Evolutionary conservation across 768 basidiomycete genomes (phyloP).

Genomic region (Lentinula raphanica): DNA sequence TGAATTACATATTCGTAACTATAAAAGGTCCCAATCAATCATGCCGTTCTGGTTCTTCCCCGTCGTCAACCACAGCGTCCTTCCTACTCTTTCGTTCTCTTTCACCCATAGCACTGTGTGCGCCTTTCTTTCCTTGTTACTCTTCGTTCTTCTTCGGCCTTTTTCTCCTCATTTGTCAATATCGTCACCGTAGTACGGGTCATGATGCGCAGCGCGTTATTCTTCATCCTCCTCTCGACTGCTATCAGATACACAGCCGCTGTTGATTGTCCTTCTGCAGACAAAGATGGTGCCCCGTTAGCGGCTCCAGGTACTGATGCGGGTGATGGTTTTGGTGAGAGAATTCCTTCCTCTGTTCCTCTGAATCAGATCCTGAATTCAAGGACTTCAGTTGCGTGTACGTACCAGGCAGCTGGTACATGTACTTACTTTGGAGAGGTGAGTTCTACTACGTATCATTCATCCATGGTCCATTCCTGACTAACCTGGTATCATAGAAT

Average conservation of each 20-base stretch:
- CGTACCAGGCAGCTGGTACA: not conserved
- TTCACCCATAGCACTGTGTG: not conserved
- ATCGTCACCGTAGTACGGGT: not conserved
- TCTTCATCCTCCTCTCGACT: not conserved
- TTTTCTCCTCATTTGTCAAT: not conserved
- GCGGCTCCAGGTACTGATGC: not conserved
- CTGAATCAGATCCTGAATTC: not conserved
- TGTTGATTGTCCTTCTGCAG: not conserved
- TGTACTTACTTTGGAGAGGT: constrained; percentile 3
- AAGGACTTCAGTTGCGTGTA: not conserved
- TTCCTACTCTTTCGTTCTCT: not conserved
- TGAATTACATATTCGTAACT: not conserved
- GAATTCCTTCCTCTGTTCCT: not conserved
- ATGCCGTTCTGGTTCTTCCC: constrained; percentile 1
- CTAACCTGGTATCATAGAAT: not conserved
- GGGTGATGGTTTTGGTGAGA: not conserved
- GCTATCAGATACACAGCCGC: not conserved
- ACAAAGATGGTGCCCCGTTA: constrained; percentile 1
- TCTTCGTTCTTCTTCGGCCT: not conserved
- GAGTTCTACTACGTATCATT: not conserved
- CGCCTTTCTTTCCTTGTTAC: constrained; percentile 1
- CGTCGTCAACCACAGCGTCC: not conserved
- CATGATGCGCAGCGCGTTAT: constrained; percentile 3
- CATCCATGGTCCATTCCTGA: not conserved
- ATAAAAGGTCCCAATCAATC: not conserved